phyloP scores from a whole-genome alignment of 306 rosid species.

The Rubus idaeus region DNA sequence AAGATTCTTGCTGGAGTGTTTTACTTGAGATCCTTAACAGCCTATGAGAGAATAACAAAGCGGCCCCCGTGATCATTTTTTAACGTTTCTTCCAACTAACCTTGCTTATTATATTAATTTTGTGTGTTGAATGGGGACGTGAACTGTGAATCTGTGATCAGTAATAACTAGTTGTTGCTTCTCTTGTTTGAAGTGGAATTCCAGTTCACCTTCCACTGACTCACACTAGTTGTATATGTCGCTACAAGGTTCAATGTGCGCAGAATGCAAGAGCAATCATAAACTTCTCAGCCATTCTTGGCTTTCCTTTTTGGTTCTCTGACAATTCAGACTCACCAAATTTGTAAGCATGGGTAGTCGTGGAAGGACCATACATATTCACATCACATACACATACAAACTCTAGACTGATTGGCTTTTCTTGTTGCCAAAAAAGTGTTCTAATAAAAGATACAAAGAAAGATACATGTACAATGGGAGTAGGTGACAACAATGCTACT shows the following conservation, averaged over 20 bases:
- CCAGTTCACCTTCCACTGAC: constrained; percentile 33
- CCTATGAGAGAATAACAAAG: neutral
- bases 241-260: too few relatives aligned
- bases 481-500: constrained; percentile 17
- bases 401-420: constrained; percentile 2
- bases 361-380: neutral
- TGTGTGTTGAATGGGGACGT: neutral
- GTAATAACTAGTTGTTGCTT: constrained; percentile 9
- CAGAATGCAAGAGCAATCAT: constrained; percentile 4
- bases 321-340: neutral
- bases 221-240: neutral
- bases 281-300: too few relatives aligned
- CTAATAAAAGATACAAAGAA: neutral
- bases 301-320: neutral
- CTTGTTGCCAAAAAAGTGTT: constrained; percentile 15
- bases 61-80: constrained; percentile 11
- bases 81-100: constrained; percentile 3
- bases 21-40: neutral
- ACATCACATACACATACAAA: neutral
- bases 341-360: neutral
- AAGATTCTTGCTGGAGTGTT: neutral
- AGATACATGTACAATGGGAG: neutral
- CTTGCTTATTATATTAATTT: neutral
- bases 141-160: constrained; percentile 13
- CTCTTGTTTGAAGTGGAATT: constrained; percentile 18